Conservation (phyloP, 2,329 filamentous ascomycete species). For the Alternaria sp. region DNA sequence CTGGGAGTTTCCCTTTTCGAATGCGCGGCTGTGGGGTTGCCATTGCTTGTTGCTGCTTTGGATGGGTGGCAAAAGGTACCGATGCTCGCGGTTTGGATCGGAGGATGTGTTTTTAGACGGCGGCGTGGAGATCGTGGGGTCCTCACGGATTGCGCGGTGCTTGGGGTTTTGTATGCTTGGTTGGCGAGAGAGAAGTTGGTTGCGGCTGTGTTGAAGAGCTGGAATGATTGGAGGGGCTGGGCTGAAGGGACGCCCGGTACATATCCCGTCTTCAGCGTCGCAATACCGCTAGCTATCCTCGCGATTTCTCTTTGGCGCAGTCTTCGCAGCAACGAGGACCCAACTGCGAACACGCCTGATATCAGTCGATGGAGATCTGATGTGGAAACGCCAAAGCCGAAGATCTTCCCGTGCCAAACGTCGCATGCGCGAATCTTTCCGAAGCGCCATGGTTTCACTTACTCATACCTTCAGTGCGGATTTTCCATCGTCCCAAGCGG, state of each 20-base stretch:
- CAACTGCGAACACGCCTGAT: not conserved
- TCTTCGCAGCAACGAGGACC: not conserved
- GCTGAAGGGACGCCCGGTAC: conserved; percentile 2
- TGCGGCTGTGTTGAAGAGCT: conserved; percentile 10
- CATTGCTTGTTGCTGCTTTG: conserved; percentile 4
- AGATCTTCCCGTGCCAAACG: conserved; percentile 70
- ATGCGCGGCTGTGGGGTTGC: conserved; percentile 5
- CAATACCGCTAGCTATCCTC: conserved; percentile 19
- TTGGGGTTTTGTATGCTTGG: conserved; percentile 16
- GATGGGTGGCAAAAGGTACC: conserved; percentile 23
- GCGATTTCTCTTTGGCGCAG: conserved; percentile 2
- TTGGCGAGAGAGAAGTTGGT: conserved; percentile 14
- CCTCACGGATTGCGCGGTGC: conserved; percentile 25
- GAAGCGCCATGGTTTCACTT: conserved; percentile 70
- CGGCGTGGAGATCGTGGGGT: conserved; percentile 27
- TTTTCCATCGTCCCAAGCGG: conserved; percentile 70
- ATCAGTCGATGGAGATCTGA: conserved; percentile 13
- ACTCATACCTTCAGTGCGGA: conserved; percentile 73
- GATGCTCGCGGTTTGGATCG: conserved; percentile 28
- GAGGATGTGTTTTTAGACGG: conserved; percentile 22
- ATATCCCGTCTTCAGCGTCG: conserved; percentile 8
- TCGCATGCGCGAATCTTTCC: conserved; percentile 72
- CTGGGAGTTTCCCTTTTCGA: conserved; percentile 10
- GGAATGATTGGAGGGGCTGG: conserved; percentile 17
- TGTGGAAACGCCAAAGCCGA: conserved; percentile 28